These are phyloP conservation scores for Hypholoma fasciculare DNA, from an alignment of 768 basidiomycete species.

Conservation along the genomic window DNA sequence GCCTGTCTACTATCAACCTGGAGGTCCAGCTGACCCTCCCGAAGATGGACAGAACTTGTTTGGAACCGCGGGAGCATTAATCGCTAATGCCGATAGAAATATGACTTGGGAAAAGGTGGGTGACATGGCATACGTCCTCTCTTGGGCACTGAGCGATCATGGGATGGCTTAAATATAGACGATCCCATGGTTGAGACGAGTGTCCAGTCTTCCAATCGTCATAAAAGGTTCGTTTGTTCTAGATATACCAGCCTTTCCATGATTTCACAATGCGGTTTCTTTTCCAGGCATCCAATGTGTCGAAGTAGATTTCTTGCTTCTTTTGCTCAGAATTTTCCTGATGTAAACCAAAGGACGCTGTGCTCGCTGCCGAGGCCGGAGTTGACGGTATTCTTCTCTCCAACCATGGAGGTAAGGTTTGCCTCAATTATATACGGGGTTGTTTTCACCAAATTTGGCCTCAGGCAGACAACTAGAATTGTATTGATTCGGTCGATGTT, in stretches of 20 bases:
- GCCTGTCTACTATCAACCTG: conserved; percentile 20
- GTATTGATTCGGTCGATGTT: conserved; percentile 34
- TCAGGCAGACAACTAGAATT: conserved; percentile 77
- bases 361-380: conserved; percentile 80
- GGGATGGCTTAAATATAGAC: conserved; percentile 40
- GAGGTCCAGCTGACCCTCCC: conserved; percentile 30
- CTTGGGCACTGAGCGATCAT: neutral
- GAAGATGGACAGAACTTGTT: conserved; percentile 38
- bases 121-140: neutral
- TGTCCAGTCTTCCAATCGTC: conserved; percentile 70
- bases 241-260: neutral
- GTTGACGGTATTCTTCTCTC: conserved; percentile 87
- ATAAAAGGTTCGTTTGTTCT: conserved; percentile 56
- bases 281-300: conserved; percentile 70
- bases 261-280: neutral
- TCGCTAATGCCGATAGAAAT: conserved; percentile 66
- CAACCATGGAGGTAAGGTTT: conserved; percentile 80
- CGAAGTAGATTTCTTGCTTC: conserved; percentile 38
- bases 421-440: neutral
- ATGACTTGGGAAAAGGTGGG: conserved; percentile 77
- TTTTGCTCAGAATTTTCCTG: neutral
- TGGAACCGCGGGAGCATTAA: conserved; percentile 69
- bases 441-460: neutral
- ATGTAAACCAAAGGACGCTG: conserved; percentile 63
- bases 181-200: conserved; percentile 72